Base-by-base conservation (phyloP, 768 basidiomycete genomes). In the Lactifluus subvellereus region DNA sequence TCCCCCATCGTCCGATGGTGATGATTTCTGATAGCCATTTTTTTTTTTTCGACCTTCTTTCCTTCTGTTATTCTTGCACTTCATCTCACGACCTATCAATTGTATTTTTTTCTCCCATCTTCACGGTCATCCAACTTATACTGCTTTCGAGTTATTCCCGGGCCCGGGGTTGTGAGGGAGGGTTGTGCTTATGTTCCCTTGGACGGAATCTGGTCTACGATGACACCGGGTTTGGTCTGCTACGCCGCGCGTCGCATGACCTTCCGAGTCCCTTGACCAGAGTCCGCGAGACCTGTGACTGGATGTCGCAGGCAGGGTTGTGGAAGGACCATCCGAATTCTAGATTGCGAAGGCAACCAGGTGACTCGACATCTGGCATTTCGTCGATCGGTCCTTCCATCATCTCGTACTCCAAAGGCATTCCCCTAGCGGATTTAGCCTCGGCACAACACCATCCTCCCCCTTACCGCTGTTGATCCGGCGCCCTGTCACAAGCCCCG, bases 291-390 rank as follows among this genome's bases (percentile, higher is more conserved):
- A 66, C 75, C 72, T 70, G 72, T 68, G 66, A 72, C 75, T 77
- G 59, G 78, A 77, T 47, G 75, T 74, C 68, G 73, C 72, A 71
- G 76, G 75, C 73, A 71, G 72, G 73, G 68, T 70, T 54, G 62
- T 61, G 61, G 70, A 67, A 72, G 70, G 66, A 66, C 69, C 68
- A 72, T 77, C 78, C 72, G 76, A 75, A 73, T 66, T 61, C 57
- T 60, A 60, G 59, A 60, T 59, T 59, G 68, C 52, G 59, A 58
- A 62, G 57, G 54, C 65, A 42, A 40, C 65, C 64, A 61, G 67
- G 45, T 66, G 64, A 67, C 61, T 61, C 27, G 64, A 65, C 59
- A 52, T 69, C 65, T 60, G 64, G 68, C 66, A 71, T 69, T 62
- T 65, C 67, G 69, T 70, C 67, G 62, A 63, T 69, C 75, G 73